Evolutionary conservation across 768 basidiomycete genomes (phyloP).

Genomic region (Scleroderma citrinum): DNA sequence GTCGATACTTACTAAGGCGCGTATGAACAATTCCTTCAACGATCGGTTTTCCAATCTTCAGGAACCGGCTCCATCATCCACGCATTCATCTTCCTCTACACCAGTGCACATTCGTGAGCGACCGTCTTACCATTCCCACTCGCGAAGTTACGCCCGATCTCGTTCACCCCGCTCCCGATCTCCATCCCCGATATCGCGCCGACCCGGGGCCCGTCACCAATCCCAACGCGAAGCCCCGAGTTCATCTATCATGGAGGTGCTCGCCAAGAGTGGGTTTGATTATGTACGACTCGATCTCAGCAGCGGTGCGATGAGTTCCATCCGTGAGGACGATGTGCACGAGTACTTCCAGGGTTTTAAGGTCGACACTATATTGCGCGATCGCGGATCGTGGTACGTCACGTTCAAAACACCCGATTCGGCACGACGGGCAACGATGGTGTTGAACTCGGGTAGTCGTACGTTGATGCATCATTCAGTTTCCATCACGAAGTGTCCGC

Average conservation of each 20-base stretch:
- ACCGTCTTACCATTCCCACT: constrained; percentile 14
- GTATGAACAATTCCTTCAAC: constrained; percentile 20
- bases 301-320: constrained; percentile 38
- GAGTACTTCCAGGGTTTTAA: constrained; percentile 66
- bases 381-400: constrained; percentile 71
- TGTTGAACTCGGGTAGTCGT: constrained; percentile 47
- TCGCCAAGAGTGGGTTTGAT: constrained; percentile 60
- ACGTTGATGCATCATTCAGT: constrained; percentile 58
- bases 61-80: constrained; percentile 12
- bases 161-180: constrained; percentile 28
- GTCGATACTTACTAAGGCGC: constrained; percentile 19
- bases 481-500: constrained; percentile 40
- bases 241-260: constrained; percentile 29
- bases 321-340: constrained; percentile 63
- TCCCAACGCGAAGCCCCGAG: constrained; percentile 17
- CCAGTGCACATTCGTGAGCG: constrained; percentile 26
- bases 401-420: constrained; percentile 61
- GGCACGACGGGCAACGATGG: constrained; percentile 63
- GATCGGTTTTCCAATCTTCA: constrained; percentile 18
- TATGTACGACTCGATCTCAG: constrained; percentile 57
- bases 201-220: constrained; percentile 27
- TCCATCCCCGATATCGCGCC: constrained; percentile 37
- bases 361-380: constrained; percentile 67
- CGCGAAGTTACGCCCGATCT: constrained; percentile 13
- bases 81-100: constrained; percentile 32